phyloP scores from a whole-genome alignment of 2,329 filamentous ascomycete species.

The Colletotrichum eleusines region DNA sequence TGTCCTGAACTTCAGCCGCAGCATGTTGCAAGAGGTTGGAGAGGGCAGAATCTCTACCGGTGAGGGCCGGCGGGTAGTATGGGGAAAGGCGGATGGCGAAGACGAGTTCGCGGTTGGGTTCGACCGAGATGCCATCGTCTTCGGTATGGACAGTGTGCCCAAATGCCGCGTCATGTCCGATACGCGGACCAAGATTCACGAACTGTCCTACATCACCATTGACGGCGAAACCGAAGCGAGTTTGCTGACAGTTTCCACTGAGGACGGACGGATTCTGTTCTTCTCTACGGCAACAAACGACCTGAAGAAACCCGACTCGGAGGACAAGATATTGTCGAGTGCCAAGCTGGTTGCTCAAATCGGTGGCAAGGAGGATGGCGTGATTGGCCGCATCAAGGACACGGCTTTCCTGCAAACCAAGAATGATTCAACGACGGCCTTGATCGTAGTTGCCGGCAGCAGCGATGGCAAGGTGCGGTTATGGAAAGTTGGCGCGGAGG shows the following conservation, averaged over 20 bases:
- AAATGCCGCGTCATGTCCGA: conserved; percentile 78
- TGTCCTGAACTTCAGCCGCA: conserved; percentile 84
- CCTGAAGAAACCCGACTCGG: conserved; percentile 51
- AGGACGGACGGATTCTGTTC: conserved; percentile 89
- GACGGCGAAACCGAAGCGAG: conserved; percentile 61
- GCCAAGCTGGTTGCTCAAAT: conserved; percentile 81
- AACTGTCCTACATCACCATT: conserved; percentile 77
- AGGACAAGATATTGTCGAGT: conserved; percentile 58
- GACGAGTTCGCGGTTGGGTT: conserved; percentile 93
- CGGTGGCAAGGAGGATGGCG: conserved; percentile 77
- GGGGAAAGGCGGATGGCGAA: conserved; percentile 77
- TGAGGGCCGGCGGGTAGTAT: conserved; percentile 85
- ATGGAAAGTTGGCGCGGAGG: conserved; percentile 71
- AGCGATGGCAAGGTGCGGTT: conserved; percentile 89
- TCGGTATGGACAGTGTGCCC: conserved; percentile 88
- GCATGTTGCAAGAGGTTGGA: conserved; percentile 79
- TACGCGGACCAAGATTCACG: conserved; percentile 83
- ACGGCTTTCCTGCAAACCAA: conserved; percentile 74
- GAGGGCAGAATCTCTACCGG: conserved; percentile 83
- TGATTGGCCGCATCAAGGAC: conserved; percentile 85
- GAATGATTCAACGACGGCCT: conserved; percentile 52
- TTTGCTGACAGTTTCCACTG: conserved; percentile 83
- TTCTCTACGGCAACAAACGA: conserved; percentile 75
- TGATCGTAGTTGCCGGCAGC: conserved; percentile 78
- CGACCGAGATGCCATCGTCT: conserved; percentile 86